phyloP scores from a whole-genome alignment of 2,329 filamentous ascomycete species.

The Dendrostoma leiphaemia region DNA sequence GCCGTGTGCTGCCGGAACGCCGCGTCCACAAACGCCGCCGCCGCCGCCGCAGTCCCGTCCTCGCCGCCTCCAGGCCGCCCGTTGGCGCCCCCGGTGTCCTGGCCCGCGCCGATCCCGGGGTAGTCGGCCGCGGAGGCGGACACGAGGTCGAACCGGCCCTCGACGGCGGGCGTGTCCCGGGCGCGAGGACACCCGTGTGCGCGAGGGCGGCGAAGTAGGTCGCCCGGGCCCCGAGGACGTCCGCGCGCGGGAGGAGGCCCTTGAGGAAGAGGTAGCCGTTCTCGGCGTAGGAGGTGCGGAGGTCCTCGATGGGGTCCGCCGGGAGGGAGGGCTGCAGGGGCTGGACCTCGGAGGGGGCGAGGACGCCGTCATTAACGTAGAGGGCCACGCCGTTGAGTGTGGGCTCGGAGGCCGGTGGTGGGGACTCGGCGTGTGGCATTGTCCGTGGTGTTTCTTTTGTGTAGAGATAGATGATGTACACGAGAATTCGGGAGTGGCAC shows the following conservation, averaged over 20 bases:
- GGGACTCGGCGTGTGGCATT: slow-evolving; percentile 7
- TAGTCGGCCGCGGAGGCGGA: slow-evolving; percentile 40
- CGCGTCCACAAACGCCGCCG: slow-evolving; percentile 28
- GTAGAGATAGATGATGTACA: background rate
- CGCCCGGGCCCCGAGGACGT: slow-evolving; percentile 50
- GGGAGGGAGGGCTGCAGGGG: slow-evolving; percentile 11
- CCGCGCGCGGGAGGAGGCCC: slow-evolving; percentile 47
- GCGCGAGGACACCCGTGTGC: slow-evolving; percentile 55
- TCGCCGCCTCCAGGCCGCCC: too few relatives aligned
- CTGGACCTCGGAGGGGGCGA: slow-evolving; percentile 9
- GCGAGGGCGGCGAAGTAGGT: slow-evolving; percentile 53
- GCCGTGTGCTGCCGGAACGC: slow-evolving; percentile 53
- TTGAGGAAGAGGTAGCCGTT: slow-evolving; percentile 58
- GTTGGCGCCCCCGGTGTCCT: slow-evolving; percentile 23
- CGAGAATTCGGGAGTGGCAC: too few relatives aligned
- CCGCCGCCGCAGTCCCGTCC: slow-evolving; percentile 20
- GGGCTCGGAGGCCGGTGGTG: background rate
- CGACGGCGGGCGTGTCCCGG: slow-evolving; percentile 46
- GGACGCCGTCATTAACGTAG: slow-evolving; percentile 17
- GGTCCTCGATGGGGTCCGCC: slow-evolving; percentile 13
- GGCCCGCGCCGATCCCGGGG: slow-evolving; percentile 54
- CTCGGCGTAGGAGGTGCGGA: slow-evolving; percentile 8
- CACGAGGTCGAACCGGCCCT: slow-evolving; percentile 53
- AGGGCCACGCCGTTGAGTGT: background rate
- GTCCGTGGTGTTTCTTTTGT: background rate